phyloP scores from a whole-genome alignment of 179 eudicot genomes.

The Heliamphora pulchella region DNA sequence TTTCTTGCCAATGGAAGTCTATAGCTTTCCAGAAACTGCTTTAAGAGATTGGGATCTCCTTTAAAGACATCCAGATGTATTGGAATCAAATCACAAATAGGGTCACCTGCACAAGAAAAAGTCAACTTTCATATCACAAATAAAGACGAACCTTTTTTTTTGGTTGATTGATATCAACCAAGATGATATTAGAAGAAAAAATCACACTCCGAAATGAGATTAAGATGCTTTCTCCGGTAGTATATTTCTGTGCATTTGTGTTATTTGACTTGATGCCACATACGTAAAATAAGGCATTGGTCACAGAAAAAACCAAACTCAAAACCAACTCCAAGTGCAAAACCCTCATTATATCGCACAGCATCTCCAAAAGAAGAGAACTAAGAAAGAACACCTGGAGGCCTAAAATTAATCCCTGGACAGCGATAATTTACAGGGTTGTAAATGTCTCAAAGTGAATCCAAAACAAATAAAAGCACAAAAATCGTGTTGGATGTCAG shows the following conservation, averaged over 20 bases:
- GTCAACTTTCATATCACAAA: constrained; percentile 4
- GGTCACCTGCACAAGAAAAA: constrained; percentile 57
- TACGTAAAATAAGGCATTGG: background rate
- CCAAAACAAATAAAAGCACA: background rate
- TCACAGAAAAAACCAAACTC: background rate
- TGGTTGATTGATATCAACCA: background rate
- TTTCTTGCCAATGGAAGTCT: constrained; percentile 52
- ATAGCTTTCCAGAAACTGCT: constrained; percentile 57
- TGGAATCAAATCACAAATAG: constrained; percentile 80
- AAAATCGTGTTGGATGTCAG: background rate
- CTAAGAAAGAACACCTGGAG: constrained; percentile 3
- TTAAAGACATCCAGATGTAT: constrained; percentile 73
- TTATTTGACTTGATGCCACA: background rate
- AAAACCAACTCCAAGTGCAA: background rate
- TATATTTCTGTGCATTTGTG: background rate
- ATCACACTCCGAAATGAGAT: no score
- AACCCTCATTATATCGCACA: background rate
- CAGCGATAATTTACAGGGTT: background rate
- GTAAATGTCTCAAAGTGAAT: background rate
- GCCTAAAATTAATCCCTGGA: background rate
- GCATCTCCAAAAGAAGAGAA: constrained; percentile 9
- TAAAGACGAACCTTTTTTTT: background rate
- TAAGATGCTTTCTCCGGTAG: background rate
- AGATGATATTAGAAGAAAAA: constrained; percentile 3
- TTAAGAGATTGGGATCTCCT: constrained; percentile 61